Conservation (phyloP, 1,284 basidiomycete genomes). For the Cryptococcus sp. region DNA sequence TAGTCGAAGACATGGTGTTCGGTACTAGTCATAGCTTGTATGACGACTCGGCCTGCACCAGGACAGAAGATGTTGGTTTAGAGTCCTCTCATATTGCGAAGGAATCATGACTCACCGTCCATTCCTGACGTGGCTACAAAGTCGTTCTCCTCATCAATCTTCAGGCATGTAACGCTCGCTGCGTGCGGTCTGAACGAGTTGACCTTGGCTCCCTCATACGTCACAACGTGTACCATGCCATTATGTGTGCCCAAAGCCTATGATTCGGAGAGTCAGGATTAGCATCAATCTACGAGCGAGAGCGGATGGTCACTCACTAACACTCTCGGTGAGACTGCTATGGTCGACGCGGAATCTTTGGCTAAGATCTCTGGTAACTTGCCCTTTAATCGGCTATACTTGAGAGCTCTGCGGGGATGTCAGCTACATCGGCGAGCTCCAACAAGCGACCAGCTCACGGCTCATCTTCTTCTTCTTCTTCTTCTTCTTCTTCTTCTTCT, state of each 20-base stretch:
- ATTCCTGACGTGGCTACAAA: slow-evolving; percentile 92
- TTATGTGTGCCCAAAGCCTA: slow-evolving; percentile 87
- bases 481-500: slow-evolving; percentile 32
- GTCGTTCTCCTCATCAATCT: slow-evolving; percentile 80
- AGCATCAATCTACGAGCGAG: background rate
- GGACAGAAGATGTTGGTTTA: background rate
- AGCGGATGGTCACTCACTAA: slow-evolving; percentile 60
- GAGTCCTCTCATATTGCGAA: slow-evolving; percentile 31
- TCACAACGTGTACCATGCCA: slow-evolving; percentile 86
- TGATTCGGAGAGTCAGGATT: slow-evolving; percentile 4
- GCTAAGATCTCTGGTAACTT: slow-evolving; percentile 75
- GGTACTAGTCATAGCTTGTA: slow-evolving; percentile 77
- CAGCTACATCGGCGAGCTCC: background rate
- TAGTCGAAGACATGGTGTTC: slow-evolving; percentile 89
- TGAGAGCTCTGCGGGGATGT: slow-evolving; percentile 61
- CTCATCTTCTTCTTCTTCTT: slow-evolving; percentile 51
- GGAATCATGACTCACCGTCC: slow-evolving; percentile 68
- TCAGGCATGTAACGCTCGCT: slow-evolving; percentile 85
- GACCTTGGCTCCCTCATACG: slow-evolving; percentile 75
- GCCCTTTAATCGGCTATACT: slow-evolving; percentile 82
- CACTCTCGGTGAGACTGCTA: slow-evolving; percentile 73
- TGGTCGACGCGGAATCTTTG: slow-evolving; percentile 82
- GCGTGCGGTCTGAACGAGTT: slow-evolving; percentile 90
- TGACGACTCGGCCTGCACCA: slow-evolving; percentile 74
- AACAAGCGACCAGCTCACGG: no score